Conservation (phyloP, 768 basidiomycete species). For the Mycena chlorophos region DNA sequence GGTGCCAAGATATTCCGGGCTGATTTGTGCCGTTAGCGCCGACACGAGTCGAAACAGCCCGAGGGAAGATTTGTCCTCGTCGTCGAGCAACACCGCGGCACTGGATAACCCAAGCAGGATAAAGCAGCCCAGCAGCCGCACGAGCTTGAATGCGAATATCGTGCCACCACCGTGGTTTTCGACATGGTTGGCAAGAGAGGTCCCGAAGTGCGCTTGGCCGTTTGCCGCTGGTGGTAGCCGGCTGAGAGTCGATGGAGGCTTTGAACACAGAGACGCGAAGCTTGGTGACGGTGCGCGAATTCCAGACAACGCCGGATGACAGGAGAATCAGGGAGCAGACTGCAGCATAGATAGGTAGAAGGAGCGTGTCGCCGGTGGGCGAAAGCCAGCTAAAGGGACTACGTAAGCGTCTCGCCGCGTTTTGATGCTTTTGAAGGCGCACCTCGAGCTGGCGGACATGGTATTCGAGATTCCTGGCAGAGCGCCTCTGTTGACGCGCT, state of each 20-base stretch:
- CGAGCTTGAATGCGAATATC: slow-evolving; percentile 46
- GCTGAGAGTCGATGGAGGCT: background rate
- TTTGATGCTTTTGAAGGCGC: too few relatives aligned
- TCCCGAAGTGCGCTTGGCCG: slow-evolving; percentile 12
- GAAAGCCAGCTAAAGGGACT: background rate
- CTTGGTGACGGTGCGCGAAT: background rate
- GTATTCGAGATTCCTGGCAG: too few relatives aligned
- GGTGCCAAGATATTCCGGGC: background rate
- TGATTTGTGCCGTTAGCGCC: slow-evolving; percentile 12
- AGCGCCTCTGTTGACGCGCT: too few relatives aligned
- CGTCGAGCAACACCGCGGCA: slow-evolving; percentile 39
- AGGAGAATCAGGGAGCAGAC: slow-evolving; percentile 33
- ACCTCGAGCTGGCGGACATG: too few relatives aligned
- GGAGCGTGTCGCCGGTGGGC: slow-evolving; percentile 23
- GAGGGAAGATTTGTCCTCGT: slow-evolving; percentile 19
- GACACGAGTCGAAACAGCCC: background rate
- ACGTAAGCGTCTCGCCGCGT: too few relatives aligned
- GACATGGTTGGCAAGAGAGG: slow-evolving; percentile 36
- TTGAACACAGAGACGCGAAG: background rate
- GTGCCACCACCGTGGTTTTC: slow-evolving; percentile 43
- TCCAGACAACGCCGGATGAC: slow-evolving; percentile 26
- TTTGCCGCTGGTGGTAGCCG: background rate
- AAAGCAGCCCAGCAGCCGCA: slow-evolving; percentile 44
- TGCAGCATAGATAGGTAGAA: slow-evolving; percentile 38
- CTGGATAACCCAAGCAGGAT: slow-evolving; percentile 51